Base-by-base conservation (phyloP, 2,329 filamentous ascomycete species). In the Exophiala sideris region DNA sequence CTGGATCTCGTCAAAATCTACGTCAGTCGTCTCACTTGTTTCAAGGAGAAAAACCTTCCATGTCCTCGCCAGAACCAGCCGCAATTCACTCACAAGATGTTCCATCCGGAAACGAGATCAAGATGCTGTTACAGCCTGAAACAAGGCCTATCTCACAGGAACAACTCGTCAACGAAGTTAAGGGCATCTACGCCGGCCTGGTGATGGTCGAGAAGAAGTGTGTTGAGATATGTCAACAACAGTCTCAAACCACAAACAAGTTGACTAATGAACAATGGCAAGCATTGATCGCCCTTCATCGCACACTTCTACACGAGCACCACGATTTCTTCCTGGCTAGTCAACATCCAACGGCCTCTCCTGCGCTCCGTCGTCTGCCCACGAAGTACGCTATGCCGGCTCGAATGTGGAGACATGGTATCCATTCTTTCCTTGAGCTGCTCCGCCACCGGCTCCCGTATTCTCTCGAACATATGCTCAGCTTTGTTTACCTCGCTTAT, bases 351-450 rank as follows among this genome's bases (percentile, higher is more conserved):
- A 87, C 85, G 0, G 89, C 90, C 0, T 88, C 80, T 20, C 77
- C 78, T 0, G 82, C 85, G 0, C 68, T 97, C 0, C 79, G 81
- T 2, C 76, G 82, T 0, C 70, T 96, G 0, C 86, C 91, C 0
- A 79, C 80, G 0, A 94, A 94, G 57, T 96, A 96, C 62, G 84
- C 85, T 0, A 96, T 97, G 89, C 91, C 92, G 0, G 90, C 89
- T n/a, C 77, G 92, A 0, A 94, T 97, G 88, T 97, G 94, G 94
- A 80, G 89, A 0, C 89, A 95, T 63, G 92, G 89, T 0, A 96
- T 97, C 3, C 90, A 95, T 66, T 85, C 84, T 0, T 94, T 94
- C 53, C 76, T 95, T 0, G 89, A 95, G 61, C 68, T 95, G 0
- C 70, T 95, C 0, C 78, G 89, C 0, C 84, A 89, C 60, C 81